Percentiles rank a stretch among this genome's conserved stretches.
These are phyloP conservation scores for Leccinum arenicola DNA, from an alignment of 768 basidiomycete genomes.

Conservation along the genomic window DNA sequence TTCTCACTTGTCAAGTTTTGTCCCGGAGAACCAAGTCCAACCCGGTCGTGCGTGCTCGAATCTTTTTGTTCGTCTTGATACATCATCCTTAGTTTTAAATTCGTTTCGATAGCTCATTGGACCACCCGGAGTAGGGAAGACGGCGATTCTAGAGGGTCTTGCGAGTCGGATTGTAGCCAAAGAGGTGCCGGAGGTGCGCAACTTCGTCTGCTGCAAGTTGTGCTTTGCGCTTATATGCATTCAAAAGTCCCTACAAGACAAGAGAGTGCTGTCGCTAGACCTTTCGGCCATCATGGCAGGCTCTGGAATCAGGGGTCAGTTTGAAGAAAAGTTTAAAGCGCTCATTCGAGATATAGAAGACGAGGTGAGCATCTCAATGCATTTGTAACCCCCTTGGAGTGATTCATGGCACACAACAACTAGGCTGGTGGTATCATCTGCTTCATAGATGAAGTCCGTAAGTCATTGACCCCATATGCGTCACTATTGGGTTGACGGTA, in stretches of 20 bases:
- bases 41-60: conserved; percentile 61
- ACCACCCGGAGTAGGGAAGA: conserved; percentile 90
- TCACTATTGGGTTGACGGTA: not conserved
- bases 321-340: conserved; percentile 92
- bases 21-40: conserved; percentile 90
- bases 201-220: not conserved
- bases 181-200: conserved; percentile 82
- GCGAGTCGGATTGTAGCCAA: conserved; percentile 83
- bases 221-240: not conserved
- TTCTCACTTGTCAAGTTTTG: conserved; percentile 48
- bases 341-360: conserved; percentile 88
- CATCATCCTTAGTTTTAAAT: not conserved
- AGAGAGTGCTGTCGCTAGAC: conserved; percentile 86
- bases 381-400: conserved; percentile 27
- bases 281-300: conserved; percentile 83
- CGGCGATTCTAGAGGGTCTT: conserved; percentile 87
- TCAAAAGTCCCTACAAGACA: conserved; percentile 73
- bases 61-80: conserved; percentile 9
- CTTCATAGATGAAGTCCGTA: conserved; percentile 94
- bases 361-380: conserved; percentile 43
- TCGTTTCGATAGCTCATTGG: conserved; percentile 58
- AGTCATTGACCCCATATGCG: conserved; percentile 33
- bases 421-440: conserved; percentile 76
- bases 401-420: conserved; percentile 22
- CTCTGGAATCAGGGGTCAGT: conserved; percentile 88